Base-by-base conservation (phyloP, 306 rosid genomes). In the Herpetospermum pedunculosum region DNA sequence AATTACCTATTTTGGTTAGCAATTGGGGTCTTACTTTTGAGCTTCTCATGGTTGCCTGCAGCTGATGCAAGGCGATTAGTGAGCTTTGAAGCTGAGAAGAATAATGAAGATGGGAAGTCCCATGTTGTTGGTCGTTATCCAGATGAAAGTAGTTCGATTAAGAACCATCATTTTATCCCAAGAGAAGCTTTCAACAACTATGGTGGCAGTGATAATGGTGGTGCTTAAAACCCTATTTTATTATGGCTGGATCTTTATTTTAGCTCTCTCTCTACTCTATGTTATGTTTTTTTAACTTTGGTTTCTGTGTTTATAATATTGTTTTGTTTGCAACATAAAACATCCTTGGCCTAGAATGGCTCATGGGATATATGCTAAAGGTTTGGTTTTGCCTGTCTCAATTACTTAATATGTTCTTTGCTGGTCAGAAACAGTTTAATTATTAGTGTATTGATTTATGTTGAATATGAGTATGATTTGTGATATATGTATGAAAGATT, bases 101-200 rank as follows among this genome's bases (percentile, higher is more conserved):
- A 40, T 35, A 30, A 21, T 5, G 63, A 63, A 9, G 72, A 18
- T n/a, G 81, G 40, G 8, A 49, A 60, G 58, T 52, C 0, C 12
- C 35, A 64, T 26, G 62, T 32, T 54, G 79, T 44, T 44, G 49
- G 26, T 19, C 29, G 16, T 19, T 70, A 63, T 46, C 77, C 81
- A 46, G 74, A 44, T 8, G 74, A 71, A 29, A 63, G 50, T 38
- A 46, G 59, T 43, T 40, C 50, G 37, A n/a, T n/a, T n/a, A 77
- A 64, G 48, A 80, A 77, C 59, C 87, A 83, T 44, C 87, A 83
- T 72, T 46, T 54, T 59, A 63, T 77, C 44, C 82, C 84, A 3
- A 74, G 86, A 57, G 48, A 63, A 41, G 80, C 81, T 29, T 83
- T 80, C 52, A 75, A 74, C 46, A 53, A 30, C 74, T 72, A 82